Evolutionary conservation across 805 yeast genomes (phyloP).

Genomic region (Teunomyces pallodes): DNA sequence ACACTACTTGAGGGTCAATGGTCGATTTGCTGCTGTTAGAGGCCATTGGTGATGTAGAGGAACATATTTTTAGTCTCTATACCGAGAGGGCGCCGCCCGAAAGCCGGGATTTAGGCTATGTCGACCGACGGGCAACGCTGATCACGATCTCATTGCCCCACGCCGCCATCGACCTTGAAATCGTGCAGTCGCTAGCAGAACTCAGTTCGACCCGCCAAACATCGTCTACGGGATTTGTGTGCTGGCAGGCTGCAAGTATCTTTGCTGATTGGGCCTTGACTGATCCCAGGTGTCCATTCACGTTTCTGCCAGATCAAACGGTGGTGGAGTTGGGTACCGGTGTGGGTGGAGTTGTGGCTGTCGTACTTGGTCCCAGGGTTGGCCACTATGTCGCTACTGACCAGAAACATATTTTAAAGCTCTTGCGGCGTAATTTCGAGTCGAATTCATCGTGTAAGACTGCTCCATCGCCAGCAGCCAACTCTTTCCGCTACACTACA

Average conservation of each 20-base stretch:
- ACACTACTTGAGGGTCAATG: background rate
- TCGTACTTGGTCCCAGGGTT: constrained; percentile 32
- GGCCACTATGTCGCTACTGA: constrained; percentile 53
- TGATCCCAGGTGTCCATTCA: constrained; percentile 25
- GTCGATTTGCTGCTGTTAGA: constrained; percentile 14
- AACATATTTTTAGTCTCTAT: constrained; percentile 33
- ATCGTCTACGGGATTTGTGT: constrained; percentile 61
- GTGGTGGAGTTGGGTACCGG: constrained; percentile 67
- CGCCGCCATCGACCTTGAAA: constrained; percentile 22
- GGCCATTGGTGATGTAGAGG: constrained; percentile 20
- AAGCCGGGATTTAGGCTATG: constrained; percentile 33
- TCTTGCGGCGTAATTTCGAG: constrained; percentile 45
- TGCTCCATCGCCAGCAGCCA: too few relatives aligned
- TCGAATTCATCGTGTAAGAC: constrained; percentile 7
- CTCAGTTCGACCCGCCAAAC: constrained; percentile 30
- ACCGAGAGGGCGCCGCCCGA: constrained; percentile 24
- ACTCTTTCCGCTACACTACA: constrained; percentile 6
- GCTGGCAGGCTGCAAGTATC: constrained; percentile 54
- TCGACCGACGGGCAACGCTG: constrained; percentile 24
- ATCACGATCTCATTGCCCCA: constrained; percentile 21
- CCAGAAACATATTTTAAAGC: constrained; percentile 52
- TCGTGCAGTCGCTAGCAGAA: constrained; percentile 33
- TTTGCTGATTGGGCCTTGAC: constrained; percentile 55
- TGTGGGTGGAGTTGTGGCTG: constrained; percentile 49
- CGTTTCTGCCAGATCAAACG: background rate